These are phyloP conservation scores for Gossypium ekmanianum DNA, from an alignment of 345 rosid species.

Conservation along the genomic window DNA sequence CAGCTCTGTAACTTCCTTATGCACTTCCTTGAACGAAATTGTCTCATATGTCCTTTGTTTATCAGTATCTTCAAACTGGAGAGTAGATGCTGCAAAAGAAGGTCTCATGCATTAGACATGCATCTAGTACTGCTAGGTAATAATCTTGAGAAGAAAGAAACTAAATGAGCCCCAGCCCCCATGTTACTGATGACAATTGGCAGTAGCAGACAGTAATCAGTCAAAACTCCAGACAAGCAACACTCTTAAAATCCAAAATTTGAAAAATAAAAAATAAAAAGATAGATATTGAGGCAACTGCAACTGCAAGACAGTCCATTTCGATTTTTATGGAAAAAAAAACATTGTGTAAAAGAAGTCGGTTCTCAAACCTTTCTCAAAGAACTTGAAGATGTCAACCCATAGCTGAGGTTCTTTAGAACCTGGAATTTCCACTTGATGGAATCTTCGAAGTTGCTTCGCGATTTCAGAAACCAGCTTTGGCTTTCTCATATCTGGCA, in stretches of 20 bases:
- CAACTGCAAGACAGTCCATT: not conserved
- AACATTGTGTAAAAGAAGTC: not conserved
- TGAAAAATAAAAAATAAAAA: constrained; percentile 1
- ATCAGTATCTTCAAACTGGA: constrained; percentile 65
- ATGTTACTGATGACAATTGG: not conserved
- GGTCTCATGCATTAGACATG: constrained; percentile 15
- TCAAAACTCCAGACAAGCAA: not conserved
- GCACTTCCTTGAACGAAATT: constrained; percentile 68
- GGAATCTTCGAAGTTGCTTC: constrained; percentile 73
- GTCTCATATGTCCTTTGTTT: constrained; percentile 60
- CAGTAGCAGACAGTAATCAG: not conserved
- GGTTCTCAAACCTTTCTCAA: constrained; percentile 55
- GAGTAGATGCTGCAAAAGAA: constrained; percentile 62
- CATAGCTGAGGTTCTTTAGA: constrained; percentile 90
- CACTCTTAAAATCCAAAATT: not conserved
- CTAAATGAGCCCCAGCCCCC: not conserved
- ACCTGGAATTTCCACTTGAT: constrained; percentile 79
- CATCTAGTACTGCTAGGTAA: constrained; percentile 3
- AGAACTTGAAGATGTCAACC: constrained; percentile 81
- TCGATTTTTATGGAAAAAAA: not conserved
- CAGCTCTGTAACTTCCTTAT: constrained; percentile 62
- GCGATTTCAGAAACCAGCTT: constrained; percentile 82
- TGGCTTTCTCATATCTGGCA: constrained; percentile 75
- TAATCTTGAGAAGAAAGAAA: not conserved
- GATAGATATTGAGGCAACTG: not conserved